A percentile compares a stretch with the other conserved stretches of the same genome.
These are phyloP conservation scores for Prunus persica DNA, from an alignment of 306 rosid species.

Conservation along the genomic window Prunus_persica_NCBIv2 NC_034010.1:5778501-5779000, in stretches of 20 bases:
- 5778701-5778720: conserved; percentile 52
- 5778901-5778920: conserved; percentile 42
- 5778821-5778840: conserved; percentile 54
- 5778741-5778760: conserved; percentile 45
- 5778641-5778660: conserved; percentile 85
- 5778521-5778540: conserved; percentile 60
- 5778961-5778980: conserved; percentile 53
- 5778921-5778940: conserved; percentile 52
- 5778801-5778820: conserved; percentile 47
- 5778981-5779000: conserved; percentile 62
- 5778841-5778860: conserved; percentile 56
- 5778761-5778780: conserved; percentile 44
- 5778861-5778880: conserved; percentile 47
- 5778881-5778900: conserved; percentile 64
- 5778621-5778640: conserved; percentile 89
- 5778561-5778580: conserved; percentile 91
- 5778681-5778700: conserved; percentile 44
- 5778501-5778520: conserved; percentile 69
- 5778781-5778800: conserved; percentile 40
- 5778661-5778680: conserved; percentile 38
- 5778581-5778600: conserved; percentile 99
- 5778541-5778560: conserved; percentile 71
- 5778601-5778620: conserved; percentile 69
- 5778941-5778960: conserved; percentile 46
- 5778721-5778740: conserved; percentile 46